These are phyloP conservation scores for Candida taoyuanica DNA, from an alignment of 805 yeast species.

Conservation along the genomic window DNA sequence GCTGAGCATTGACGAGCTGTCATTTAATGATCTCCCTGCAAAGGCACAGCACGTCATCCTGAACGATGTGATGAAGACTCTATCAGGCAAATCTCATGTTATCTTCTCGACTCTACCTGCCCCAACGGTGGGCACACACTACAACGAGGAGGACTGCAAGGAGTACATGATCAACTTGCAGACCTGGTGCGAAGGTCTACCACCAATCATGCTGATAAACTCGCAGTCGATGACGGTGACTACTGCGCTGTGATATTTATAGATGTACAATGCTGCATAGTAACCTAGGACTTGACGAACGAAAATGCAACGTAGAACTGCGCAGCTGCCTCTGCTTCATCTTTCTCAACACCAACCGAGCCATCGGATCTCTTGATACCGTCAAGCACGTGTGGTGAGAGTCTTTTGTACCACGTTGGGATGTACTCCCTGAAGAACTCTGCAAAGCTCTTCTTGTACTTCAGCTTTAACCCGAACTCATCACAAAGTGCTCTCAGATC, in stretches of 20 bases:
- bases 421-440: slow-evolving; percentile 80
- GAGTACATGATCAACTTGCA: slow-evolving; percentile 75
- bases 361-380: slow-evolving; percentile 68
- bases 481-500: slow-evolving; percentile 77
- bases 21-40: slow-evolving; percentile 87
- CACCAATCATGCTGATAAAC: slow-evolving; percentile 78
- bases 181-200: slow-evolving; percentile 75
- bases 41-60: slow-evolving; percentile 84
- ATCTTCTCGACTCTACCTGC: slow-evolving; percentile 89
- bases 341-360: slow-evolving; percentile 79
- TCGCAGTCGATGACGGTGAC: slow-evolving; percentile 96
- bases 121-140: slow-evolving; percentile 79
- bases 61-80: slow-evolving; percentile 73
- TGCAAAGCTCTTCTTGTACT: slow-evolving; percentile 70
- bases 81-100: slow-evolving; percentile 63
- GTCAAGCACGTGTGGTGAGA: slow-evolving; percentile 58
- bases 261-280: background rate
- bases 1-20: slow-evolving; percentile 34
- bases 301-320: slow-evolving; percentile 75
- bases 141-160: slow-evolving; percentile 58
- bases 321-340: slow-evolving; percentile 82
- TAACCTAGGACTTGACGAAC: slow-evolving; percentile 50
- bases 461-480: slow-evolving; percentile 71
- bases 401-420: slow-evolving; percentile 53
- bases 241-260: slow-evolving; percentile 58